A percentile compares a stretch with the other conserved stretches of the same genome.
These are phyloP conservation scores for Cymbidium sinense DNA, from an alignment of 106 monocot species.

Conservation along the genomic window DNA sequence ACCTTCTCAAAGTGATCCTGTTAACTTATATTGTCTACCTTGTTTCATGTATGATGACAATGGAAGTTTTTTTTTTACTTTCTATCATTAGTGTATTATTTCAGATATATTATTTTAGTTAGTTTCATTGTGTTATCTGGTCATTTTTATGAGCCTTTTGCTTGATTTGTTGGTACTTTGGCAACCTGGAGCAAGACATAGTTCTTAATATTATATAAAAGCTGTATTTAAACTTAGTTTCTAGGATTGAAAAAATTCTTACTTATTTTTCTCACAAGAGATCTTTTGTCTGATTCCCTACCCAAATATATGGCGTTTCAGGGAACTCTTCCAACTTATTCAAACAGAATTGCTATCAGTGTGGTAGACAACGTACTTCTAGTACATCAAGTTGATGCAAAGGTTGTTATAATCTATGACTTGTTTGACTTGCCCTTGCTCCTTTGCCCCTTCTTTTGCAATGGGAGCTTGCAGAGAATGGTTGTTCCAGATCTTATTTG, in stretches of 20 bases:
- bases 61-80: too few relatives aligned
- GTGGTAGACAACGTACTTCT: slow-evolving; percentile 88
- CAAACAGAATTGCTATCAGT: slow-evolving; percentile 73
- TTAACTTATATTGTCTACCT: background rate
- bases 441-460: slow-evolving; percentile 85
- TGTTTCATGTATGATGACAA: background rate
- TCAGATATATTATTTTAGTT: background rate
- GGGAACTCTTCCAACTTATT: slow-evolving; percentile 80
- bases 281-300: background rate
- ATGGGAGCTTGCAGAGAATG: slow-evolving; percentile 58
- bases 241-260: background rate
- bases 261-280: background rate
- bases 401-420: slow-evolving; percentile 92
- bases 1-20: background rate
- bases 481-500: slow-evolving; percentile 89
- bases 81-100: background rate
- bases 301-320: slow-evolving; percentile 24
- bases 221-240: background rate
- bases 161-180: background rate
- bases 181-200: background rate
- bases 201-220: background rate
- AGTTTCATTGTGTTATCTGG: background rate
- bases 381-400: slow-evolving; percentile 95
- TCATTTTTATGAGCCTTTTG: background rate
- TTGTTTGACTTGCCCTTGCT: slow-evolving; percentile 83